Evolutionary conservation across 169 alveolate genomes (phyloP), one percentile per base, ranked within the genome.

Genomic region (Eimeria praecox): DNA sequence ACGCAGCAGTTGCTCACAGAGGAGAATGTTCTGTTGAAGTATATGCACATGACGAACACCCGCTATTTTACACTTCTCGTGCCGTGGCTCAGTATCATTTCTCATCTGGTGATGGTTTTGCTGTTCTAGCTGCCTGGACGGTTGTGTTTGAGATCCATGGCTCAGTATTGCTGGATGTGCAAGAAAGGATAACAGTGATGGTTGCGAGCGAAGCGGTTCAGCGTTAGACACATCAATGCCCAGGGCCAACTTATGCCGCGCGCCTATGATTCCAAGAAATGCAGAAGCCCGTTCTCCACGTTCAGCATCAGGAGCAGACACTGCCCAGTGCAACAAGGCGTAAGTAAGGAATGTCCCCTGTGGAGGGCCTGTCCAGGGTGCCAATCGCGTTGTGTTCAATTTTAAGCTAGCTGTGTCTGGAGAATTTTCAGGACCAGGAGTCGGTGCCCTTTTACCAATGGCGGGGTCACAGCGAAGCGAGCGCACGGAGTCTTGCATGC

Each of bases 311-410:
- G 49, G 82, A 35, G 49, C 52, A 71, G 49, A 33, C 52, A 30
- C 82, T 35, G 82, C 82, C 82, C 82, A 71, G 82, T 71, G 49
- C 52, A 71, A 14, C 82, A 71, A 71, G 82, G 82, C 82, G 30
- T 71, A 71, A 71, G 82, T 33, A 5, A 71, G 49, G 82, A 35
- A 33, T 0, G 52, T 71, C 49, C 82, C 82, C 33, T 71, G 82
- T 35, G 49, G 82, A 35, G 49, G 46, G 16, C 82, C 82, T 12
- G 46, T 71, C 82, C 82, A 71, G 52, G 82, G 52, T 14, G 82
- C 10, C 8, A 71, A 9, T 6, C 27, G 52, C 38, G 6, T 10
- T 71, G 14, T 35, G 49, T 71, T 69, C 14, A 35, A 12, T 6
- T 16, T 38, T 33, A 71, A 33, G 0, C 2, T 35, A 1, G 14